Evolutionary conservation across 768 basidiomycete genomes (phyloP).

Genomic region (Pisolithus microcarpus): DNA sequence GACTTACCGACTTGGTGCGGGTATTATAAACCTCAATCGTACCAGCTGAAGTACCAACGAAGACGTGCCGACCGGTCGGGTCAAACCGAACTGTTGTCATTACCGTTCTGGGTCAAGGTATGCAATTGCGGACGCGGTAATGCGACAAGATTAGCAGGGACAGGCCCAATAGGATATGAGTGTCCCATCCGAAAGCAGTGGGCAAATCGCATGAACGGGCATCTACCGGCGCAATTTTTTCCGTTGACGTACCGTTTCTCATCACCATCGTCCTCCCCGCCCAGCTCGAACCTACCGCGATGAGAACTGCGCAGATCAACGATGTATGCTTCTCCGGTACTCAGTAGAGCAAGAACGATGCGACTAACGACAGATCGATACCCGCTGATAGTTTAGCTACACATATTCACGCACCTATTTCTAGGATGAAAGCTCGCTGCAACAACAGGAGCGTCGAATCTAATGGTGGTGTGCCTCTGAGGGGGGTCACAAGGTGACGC

Average conservation of each 20-base stretch:
- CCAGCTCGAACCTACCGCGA: conserved; percentile 60
- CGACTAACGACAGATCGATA: conserved; percentile 40
- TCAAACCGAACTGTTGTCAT: conserved; percentile 74
- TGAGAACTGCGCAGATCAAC: conserved; percentile 66
- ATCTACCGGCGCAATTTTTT: neutral
- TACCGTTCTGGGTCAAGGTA: conserved; percentile 39
- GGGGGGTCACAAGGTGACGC: conserved; percentile 62
- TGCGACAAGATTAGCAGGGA: no score
- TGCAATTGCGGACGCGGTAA: neutral
- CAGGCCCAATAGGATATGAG: no score
- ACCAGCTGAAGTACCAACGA: conserved; percentile 78
- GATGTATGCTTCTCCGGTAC: conserved; percentile 77
- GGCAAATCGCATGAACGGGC: neutral
- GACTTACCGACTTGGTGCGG: conserved; percentile 62
- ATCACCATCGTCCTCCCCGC: conserved; percentile 52
- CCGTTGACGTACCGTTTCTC: conserved; percentile 37
- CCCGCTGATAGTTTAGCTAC: conserved; percentile 1
- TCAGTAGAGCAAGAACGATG: conserved; percentile 71
- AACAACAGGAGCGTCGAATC: conserved; percentile 84
- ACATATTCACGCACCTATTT: conserved; percentile 54
- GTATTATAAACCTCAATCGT: conserved; percentile 83
- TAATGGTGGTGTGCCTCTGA: conserved; percentile 64
- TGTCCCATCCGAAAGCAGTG: neutral
- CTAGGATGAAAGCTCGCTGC: conserved; percentile 85
- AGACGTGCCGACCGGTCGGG: conserved; percentile 78